Conservation (phyloP, 129 eudicot species). For the Arctium lappa region DNA sequence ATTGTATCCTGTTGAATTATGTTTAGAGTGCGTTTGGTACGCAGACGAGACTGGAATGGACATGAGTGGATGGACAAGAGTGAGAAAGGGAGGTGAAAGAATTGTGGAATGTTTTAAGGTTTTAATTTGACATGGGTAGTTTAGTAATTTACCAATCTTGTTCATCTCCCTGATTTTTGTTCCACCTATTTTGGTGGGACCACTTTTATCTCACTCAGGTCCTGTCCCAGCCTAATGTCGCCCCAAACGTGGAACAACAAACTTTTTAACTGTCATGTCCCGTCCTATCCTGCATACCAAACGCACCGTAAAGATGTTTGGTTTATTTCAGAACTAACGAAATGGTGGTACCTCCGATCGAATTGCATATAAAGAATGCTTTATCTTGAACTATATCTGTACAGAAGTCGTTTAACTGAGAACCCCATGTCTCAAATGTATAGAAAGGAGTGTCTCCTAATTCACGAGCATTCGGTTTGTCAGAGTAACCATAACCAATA, state of each 20-base stretch:
- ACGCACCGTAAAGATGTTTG: background rate
- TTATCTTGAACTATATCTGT: conserved; percentile 57
- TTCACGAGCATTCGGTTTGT: conserved; percentile 87
- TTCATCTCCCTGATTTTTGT: too few species aligned
- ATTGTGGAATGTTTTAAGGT: too few species aligned
- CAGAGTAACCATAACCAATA: conserved; percentile 97
- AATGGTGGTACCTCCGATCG: conserved; percentile 72
- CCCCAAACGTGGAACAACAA: too few species aligned
- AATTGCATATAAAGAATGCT: conserved; percentile 95
- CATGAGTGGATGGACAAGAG: too few species aligned
- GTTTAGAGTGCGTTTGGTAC: background rate
- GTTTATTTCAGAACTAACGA: background rate
- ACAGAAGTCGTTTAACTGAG: conserved; percentile 89
- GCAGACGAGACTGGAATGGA: too few species aligned
- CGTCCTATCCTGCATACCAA: background rate
- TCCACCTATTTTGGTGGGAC: too few species aligned
- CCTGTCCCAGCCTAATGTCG: too few species aligned
- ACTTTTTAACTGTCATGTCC: too few species aligned
- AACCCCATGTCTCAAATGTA: conserved; percentile 93
- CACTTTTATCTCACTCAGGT: too few species aligned
- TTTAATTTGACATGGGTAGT: too few species aligned
- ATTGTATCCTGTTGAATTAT: background rate
- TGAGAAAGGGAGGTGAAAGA: too few species aligned
- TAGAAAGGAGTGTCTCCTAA: conserved; percentile 64
- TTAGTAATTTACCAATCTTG: too few species aligned